Percentiles rank a stretch among this genome's conserved stretches.
phyloP scores from a whole-genome alignment of 2,329 filamentous ascomycete species.

The Stagonosporopsis vannaccii region DNA sequence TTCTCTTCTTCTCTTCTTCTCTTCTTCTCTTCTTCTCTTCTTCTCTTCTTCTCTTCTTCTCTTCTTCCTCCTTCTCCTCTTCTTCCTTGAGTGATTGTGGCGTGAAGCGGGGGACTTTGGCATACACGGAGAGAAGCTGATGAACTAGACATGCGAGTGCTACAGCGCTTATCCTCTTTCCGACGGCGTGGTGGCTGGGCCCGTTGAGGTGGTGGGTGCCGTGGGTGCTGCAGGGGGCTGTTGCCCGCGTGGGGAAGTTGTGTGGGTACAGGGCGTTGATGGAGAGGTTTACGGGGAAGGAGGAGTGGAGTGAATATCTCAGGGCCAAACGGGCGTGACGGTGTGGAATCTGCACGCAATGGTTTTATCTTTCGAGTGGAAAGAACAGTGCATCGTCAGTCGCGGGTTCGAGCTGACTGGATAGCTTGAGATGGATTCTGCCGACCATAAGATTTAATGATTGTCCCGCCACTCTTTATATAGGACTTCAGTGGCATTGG shows the following conservation, averaged over 20 bases:
- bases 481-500: too few species aligned
- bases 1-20: background rate
- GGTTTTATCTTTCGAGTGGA: too few species aligned
- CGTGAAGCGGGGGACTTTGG: too few species aligned
- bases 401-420: too few species aligned
- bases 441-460: too few species aligned
- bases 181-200: conserved; percentile 23
- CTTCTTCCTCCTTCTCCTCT: too few species aligned
- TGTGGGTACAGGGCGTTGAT: conserved; percentile 23
- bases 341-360: background rate
- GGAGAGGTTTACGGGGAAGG: conserved; percentile 35
- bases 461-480: too few species aligned
- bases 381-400: too few species aligned
- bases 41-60: too few species aligned
- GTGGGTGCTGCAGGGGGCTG: conserved; percentile 19
- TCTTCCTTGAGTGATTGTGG: too few species aligned
- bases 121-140: background rate
- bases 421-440: too few species aligned
- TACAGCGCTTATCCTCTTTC: conserved; percentile 24
- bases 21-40: background rate
- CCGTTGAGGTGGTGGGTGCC: conserved; percentile 31
- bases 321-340: conserved; percentile 12
- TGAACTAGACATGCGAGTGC: conserved; percentile 22
- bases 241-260: conserved; percentile 19
- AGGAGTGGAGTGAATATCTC: conserved; percentile 33